These are phyloP conservation scores for Ammopiptanthus mongolicus DNA, from an alignment of 306 rosid genomes.

Conservation along the genomic window DNA sequence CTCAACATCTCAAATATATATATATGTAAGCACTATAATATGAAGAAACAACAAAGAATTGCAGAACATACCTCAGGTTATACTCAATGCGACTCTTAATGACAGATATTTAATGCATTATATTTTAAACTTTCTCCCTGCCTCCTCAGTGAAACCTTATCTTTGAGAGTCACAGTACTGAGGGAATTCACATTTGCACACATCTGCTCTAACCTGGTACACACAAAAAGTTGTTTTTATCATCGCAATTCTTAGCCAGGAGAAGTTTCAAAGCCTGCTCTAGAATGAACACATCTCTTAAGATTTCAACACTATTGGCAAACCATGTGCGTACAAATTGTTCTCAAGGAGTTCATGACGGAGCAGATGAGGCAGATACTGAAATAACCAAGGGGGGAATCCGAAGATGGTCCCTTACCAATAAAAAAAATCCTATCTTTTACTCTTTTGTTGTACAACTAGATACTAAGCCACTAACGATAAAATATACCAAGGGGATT, in stretches of 20 bases:
- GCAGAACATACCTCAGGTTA: constrained; percentile 6
- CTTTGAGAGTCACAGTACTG: constrained; percentile 64
- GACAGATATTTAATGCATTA: background rate
- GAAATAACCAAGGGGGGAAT: too few relatives aligned
- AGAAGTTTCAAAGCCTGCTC: background rate
- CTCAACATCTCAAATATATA: background rate
- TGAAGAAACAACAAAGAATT: background rate
- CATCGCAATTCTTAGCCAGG: background rate
- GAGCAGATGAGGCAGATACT: too few relatives aligned
- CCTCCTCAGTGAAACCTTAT: constrained; percentile 7
- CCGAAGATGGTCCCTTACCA: too few relatives aligned
- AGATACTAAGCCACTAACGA: background rate
- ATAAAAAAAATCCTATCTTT: too few relatives aligned
- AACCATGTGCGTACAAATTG: background rate
- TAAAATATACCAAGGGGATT: background rate
- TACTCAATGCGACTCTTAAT: background rate
- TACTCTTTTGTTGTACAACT: background rate
- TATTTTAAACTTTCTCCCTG: background rate
- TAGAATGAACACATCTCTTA: background rate
- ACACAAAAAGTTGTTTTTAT: background rate
- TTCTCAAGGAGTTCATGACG: too few relatives aligned
- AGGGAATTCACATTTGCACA: constrained; percentile 65
- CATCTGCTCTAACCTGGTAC: constrained; percentile 60
- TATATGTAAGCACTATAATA: background rate
- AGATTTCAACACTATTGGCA: background rate